Evolutionary conservation across 1,284 basidiomycete genomes (phyloP).

Genomic region (Pseudozyma sp.): DNA sequence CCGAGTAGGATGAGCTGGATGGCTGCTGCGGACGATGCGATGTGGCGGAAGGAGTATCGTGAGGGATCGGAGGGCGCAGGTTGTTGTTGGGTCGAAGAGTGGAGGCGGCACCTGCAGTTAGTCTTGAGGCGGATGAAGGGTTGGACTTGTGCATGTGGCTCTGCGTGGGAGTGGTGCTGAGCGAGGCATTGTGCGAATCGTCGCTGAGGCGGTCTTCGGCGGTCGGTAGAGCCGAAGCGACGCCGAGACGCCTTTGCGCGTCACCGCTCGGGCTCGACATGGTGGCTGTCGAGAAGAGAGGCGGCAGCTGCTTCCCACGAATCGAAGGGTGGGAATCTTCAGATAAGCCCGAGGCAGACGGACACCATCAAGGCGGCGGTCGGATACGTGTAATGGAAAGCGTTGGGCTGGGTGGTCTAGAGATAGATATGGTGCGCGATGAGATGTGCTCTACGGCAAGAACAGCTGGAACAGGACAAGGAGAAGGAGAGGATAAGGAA

Average conservation of each 20-base stretch:
- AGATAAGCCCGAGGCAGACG: neutral
- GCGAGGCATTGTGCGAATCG: slow-evolving; percentile 39
- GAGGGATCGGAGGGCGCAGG: slow-evolving; percentile 28
- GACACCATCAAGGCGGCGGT: slow-evolving; percentile 6
- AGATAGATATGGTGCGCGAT: too few species aligned
- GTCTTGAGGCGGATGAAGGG: slow-evolving; percentile 30
- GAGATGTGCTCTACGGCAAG: too few species aligned
- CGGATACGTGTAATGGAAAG: neutral
- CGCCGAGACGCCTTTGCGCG: slow-evolving; percentile 24
- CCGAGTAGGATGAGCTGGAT: slow-evolving; percentile 24
- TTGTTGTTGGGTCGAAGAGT: slow-evolving; percentile 27
- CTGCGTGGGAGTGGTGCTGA: slow-evolving; percentile 56
- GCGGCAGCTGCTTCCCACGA: neutral
- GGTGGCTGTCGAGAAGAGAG: neutral
- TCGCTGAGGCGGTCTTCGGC: slow-evolving; percentile 11
- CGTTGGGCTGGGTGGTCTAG: too few species aligned
- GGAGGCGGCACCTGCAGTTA: slow-evolving; percentile 6
- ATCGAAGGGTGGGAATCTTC: neutral
- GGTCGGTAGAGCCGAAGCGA: slow-evolving; percentile 9
- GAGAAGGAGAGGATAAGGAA: too few species aligned
- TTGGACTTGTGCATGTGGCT: slow-evolving; percentile 43
- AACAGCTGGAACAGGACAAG: too few species aligned
- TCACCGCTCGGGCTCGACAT: slow-evolving; percentile 39
- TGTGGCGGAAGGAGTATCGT: slow-evolving; percentile 17
- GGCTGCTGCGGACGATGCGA: slow-evolving; percentile 26